These are phyloP conservation scores for Sedum album DNA, from an alignment of 164 flowering plant species.

Conservation along the genomic window DNA sequence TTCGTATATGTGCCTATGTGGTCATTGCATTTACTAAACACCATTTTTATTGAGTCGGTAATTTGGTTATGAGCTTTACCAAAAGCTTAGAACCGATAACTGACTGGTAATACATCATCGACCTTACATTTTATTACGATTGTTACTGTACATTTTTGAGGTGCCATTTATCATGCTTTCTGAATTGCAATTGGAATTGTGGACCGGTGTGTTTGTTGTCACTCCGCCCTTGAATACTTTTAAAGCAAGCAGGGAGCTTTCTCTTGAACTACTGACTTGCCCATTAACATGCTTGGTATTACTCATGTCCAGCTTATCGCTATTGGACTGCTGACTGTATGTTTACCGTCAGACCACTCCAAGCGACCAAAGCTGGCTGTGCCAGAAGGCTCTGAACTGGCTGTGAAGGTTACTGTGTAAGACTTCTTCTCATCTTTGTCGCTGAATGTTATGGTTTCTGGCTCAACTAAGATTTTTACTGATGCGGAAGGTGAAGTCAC, in stretches of 20 bases:
- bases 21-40: neutral
- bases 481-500: slow-evolving; percentile 16
- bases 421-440: slow-evolving; percentile 31
- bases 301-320: slow-evolving; percentile 44
- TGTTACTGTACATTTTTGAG: neutral
- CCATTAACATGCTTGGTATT: neutral
- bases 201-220: neutral
- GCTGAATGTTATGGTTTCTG: slow-evolving; percentile 30
- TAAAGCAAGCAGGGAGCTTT: neutral
- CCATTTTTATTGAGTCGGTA: neutral
- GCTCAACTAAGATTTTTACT: slow-evolving; percentile 40
- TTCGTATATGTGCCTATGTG: neutral
- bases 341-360: slow-evolving; percentile 60
- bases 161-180: neutral
- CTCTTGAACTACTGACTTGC: neutral
- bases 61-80: neutral
- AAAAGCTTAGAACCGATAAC: neutral
- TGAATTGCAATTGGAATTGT: neutral
- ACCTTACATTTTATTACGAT: neutral
- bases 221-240: neutral
- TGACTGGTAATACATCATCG: neutral
- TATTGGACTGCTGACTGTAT: slow-evolving; percentile 47
- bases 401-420: slow-evolving; percentile 44
- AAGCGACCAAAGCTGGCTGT: slow-evolving; percentile 33
- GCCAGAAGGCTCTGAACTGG: slow-evolving; percentile 27